Evolutionary conservation across 352 stramenopile genomes (phyloP).

Genomic region (Pythium grandisporangium): DNA sequence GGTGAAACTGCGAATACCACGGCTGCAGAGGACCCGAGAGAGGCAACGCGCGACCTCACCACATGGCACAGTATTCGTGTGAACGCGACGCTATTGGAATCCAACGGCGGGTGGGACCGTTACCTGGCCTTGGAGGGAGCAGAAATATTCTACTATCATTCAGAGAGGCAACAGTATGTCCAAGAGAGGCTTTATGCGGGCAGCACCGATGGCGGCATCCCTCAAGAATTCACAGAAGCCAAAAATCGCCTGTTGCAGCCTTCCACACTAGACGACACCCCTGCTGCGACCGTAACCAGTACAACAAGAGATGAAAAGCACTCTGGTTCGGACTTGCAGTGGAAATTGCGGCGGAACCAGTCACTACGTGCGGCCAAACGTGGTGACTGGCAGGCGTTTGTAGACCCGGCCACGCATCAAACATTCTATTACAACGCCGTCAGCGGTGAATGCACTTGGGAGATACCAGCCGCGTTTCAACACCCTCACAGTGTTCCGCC

Average conservation of each 20-base stretch:
- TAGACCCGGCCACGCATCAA: slow-evolving; percentile 41
- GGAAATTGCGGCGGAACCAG: slow-evolving; percentile 13
- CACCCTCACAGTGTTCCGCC: neutral
- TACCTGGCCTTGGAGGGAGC: slow-evolving; percentile 2
- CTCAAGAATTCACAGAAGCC: slow-evolving; percentile 8
- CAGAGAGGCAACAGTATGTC: slow-evolving; percentile 3
- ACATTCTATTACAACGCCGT: slow-evolving; percentile 63
- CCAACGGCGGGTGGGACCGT: slow-evolving; percentile 9
- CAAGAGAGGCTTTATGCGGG: neutral
- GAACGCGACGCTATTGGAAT: slow-evolving; percentile 10
- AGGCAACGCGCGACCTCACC: too few species aligned
- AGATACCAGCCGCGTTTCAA: slow-evolving; percentile 11
- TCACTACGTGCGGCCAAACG: slow-evolving; percentile 15
- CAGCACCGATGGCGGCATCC: too few species aligned
- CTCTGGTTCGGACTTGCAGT: neutral
- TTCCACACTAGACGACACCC: too few species aligned
- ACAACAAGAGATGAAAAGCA: too few species aligned
- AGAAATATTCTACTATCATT: slow-evolving; percentile 11
- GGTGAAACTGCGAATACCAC: too few species aligned
- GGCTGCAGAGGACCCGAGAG: too few species aligned
- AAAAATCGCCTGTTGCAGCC: slow-evolving; percentile 1
- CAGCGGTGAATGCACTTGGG: slow-evolving; percentile 58
- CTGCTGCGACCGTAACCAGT: too few species aligned
- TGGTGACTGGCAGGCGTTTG: slow-evolving; percentile 42
- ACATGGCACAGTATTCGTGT: too few species aligned